A percentile compares a stretch with the other conserved stretches of the same genome.
These are phyloP conservation scores for Chimonanthus praecox DNA, from an alignment of 164 flowering plant species.

Conservation along the genomic window DNA sequence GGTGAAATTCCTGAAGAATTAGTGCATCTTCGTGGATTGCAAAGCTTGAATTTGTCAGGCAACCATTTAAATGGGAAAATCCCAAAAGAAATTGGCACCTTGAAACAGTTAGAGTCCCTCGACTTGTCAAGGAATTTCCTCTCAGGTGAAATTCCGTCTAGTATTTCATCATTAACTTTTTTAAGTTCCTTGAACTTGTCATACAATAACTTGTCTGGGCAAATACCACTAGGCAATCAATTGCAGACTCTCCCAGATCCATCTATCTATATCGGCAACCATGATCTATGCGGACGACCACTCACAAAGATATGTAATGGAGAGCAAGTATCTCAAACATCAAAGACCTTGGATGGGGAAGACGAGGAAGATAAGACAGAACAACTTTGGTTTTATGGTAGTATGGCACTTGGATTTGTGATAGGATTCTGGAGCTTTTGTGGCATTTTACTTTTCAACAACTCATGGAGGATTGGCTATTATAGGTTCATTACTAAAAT, in stretches of 20 bases:
- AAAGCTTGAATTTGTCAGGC: not conserved
- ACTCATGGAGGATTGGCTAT: slow-evolving; percentile 11
- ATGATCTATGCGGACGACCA: slow-evolving; percentile 15
- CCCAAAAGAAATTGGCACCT: slow-evolving; percentile 5
- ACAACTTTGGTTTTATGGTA: not conserved
- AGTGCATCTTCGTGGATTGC: not conserved
- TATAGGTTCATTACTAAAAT: not conserved
- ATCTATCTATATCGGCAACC: slow-evolving; percentile 6
- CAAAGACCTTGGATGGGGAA: not conserved
- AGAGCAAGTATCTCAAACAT: not conserved
- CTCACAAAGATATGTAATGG: not conserved
- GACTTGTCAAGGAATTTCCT: slow-evolving; percentile 5
- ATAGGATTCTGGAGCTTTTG: slow-evolving; percentile 6
- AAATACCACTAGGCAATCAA: slow-evolving; percentile 1
- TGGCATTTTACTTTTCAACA: slow-evolving; percentile 1
- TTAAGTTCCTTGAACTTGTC: slow-evolving; percentile 6
- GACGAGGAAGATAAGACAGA: not conserved
- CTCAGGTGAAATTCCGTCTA: slow-evolving; percentile 1
- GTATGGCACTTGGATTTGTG: slow-evolving; percentile 9
- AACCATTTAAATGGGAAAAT: not conserved
- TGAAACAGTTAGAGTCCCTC: slow-evolving; percentile 7
- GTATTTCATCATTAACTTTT: not conserved
- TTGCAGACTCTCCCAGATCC: not conserved
- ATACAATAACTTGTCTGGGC: slow-evolving; percentile 8
- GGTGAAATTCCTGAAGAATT: not conserved